Evolutionary conservation across 73 alveolate genomes (phyloP).

Genomic region (Tetrahymena elliotti): DNA sequence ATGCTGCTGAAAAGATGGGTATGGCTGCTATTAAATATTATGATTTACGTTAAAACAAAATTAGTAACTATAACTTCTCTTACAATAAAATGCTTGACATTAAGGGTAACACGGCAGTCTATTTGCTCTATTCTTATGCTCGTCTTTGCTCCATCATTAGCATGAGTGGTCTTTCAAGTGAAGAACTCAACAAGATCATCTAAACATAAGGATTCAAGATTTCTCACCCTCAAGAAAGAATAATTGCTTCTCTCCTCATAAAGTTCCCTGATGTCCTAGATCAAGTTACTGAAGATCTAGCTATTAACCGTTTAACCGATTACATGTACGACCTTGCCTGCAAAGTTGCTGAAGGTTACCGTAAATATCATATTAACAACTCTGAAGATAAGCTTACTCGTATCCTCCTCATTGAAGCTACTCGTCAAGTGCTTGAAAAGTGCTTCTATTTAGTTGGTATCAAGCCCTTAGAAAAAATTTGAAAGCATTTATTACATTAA

Average conservation of each 20-base stretch:
- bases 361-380: slow-evolving; percentile 78
- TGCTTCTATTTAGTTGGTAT: slow-evolving; percentile 68
- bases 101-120: slow-evolving; percentile 99
- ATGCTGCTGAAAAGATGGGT: slow-evolving; percentile 89
- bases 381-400: slow-evolving; percentile 61
- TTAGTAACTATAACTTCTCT: slow-evolving; percentile 85
- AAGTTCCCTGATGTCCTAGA: slow-evolving; percentile 93
- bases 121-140: slow-evolving; percentile 94
- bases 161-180: slow-evolving; percentile 60
- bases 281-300: slow-evolving; percentile 81
- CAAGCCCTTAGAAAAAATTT: slow-evolving; percentile 69
- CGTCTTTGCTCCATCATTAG: slow-evolving; percentile 92
- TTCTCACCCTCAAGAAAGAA: slow-evolving; percentile 66
- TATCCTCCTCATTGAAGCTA: slow-evolving; percentile 63
- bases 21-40: slow-evolving; percentile 97
- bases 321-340: slow-evolving; percentile 88
- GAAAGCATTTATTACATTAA: slow-evolving; percentile 2
- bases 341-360: slow-evolving; percentile 74
- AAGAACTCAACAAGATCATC: slow-evolving; percentile 47
- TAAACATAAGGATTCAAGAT: slow-evolving; percentile 35
- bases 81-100: slow-evolving; percentile 98
- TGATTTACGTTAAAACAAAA: slow-evolving; percentile 94
- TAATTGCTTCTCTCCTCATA: slow-evolving; percentile 74
- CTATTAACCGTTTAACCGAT: slow-evolving; percentile 86
- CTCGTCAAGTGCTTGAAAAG: slow-evolving; percentile 45